Evolutionary conservation across 2,329 filamentous ascomycete species (phyloP).

Genomic region (Penicillium hesseltinei): DNA sequence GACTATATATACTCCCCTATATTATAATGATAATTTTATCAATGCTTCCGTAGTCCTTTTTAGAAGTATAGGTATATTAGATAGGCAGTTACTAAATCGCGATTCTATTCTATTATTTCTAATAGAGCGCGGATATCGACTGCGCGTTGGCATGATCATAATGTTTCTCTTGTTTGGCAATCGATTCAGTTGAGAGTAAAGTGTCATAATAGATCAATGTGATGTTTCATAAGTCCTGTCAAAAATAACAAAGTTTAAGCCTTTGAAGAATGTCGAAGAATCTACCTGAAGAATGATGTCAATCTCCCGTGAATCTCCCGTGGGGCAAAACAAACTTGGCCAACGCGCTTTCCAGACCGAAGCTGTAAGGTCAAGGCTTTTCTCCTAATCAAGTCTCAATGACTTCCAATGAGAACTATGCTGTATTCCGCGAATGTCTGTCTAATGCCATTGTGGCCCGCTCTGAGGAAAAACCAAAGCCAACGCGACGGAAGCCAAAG

Average conservation of each 20-base stretch:
- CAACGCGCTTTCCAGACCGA: not conserved
- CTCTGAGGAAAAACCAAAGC: constrained; percentile 51
- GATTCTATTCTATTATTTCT: no score
- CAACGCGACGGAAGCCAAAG: constrained; percentile 22
- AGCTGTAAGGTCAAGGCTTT: not conserved
- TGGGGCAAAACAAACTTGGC: constrained; percentile 1
- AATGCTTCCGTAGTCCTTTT: no score
- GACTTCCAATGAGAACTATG: constrained; percentile 54
- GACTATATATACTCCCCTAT: no score
- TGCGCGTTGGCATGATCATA: constrained; percentile 59
- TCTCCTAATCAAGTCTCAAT: constrained; percentile 15
- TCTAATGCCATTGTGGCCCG: constrained; percentile 67
- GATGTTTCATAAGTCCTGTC: not conserved
- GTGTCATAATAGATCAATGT: constrained; percentile 74
- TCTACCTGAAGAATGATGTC: constrained; percentile 17
- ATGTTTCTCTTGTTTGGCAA: constrained; percentile 55
- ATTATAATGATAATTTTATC: no score
- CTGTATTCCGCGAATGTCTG: constrained; percentile 71
- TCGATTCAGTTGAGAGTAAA: constrained; percentile 68
- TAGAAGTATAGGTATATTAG: no score
- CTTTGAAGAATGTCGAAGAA: not conserved
- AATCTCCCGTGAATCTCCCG: constrained; percentile 16
- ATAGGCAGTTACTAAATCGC: no score
- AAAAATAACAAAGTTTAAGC: not conserved
- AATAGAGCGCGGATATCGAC: constrained; percentile 51